These are phyloP conservation scores for Mikania micrantha DNA, from an alignment of 129 eudicot species.

Conservation along the genomic window DNA sequence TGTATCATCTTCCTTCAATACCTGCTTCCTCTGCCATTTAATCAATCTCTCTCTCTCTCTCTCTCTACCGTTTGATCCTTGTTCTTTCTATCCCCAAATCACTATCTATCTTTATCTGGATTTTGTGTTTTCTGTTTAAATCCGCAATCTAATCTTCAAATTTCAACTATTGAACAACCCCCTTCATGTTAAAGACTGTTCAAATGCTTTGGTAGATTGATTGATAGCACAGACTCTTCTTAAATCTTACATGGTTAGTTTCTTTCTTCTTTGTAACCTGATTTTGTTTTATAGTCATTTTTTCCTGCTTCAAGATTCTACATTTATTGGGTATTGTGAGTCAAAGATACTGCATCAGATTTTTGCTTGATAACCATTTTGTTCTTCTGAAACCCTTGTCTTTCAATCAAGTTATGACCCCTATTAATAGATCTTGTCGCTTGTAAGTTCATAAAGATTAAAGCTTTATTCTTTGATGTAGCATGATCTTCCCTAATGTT, in stretches of 20 bases:
- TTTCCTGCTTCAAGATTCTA: slow-evolving; percentile 8
- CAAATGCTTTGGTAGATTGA: not conserved
- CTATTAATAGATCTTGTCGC: slow-evolving; percentile 12
- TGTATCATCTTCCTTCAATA: slow-evolving; percentile 17
- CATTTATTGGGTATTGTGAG: slow-evolving; percentile 8
- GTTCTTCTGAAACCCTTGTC: slow-evolving; percentile 2
- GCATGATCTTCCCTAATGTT: too few relatives aligned
- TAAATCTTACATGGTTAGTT: slow-evolving; percentile 31
- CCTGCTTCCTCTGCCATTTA: slow-evolving; percentile 27
- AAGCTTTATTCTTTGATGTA: too few relatives aligned
- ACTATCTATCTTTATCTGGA: slow-evolving; percentile 36
- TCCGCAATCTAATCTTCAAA: slow-evolving; percentile 5
- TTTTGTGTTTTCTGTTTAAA: slow-evolving; percentile 11
- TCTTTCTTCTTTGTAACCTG: slow-evolving; percentile 3
- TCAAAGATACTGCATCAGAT: slow-evolving; percentile 9
- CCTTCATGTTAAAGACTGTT: not conserved
- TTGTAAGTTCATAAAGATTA: too few relatives aligned
- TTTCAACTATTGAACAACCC: not conserved
- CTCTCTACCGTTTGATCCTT: slow-evolving; percentile 13
- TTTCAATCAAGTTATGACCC: slow-evolving; percentile 14
- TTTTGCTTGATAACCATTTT: not conserved
- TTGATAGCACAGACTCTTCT: slow-evolving; percentile 13
- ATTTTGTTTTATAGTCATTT: slow-evolving; percentile 3
- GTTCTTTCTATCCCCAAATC: slow-evolving; percentile 30
- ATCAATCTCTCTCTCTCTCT: slow-evolving; percentile 21